Evolutionary conservation across 2,329 filamentous ascomycete genomes (phyloP), one percentile per base, ranked within the genome.

Genomic region (Sordariomycetes sp.): DNA sequence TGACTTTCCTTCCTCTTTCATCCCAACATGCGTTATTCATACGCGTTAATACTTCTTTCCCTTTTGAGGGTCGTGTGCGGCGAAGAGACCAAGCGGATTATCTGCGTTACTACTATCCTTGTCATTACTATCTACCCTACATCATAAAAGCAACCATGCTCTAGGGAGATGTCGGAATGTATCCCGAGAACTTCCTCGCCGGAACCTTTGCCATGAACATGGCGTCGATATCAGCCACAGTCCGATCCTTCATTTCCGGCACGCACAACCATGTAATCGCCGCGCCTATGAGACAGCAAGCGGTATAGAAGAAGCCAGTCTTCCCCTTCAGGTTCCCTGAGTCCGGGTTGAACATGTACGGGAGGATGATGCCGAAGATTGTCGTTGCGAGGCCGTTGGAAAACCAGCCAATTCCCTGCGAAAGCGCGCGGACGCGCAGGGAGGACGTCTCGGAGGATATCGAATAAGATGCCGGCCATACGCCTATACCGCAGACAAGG

Each of bases 211-310:
- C 36, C 36, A 39, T 13, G 36, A 50, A 50, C 45, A 50, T 50
- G 2, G 17, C 45, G 45, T 81, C 77, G 58, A 81, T 75, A 61
- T 80, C 76, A 42, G 68, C 67, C 0, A 72, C 66, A 1, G 65
- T 74, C 22, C 75, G 65, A 3, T 74, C 74, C 64, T 75, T 76
- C 67, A 79, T 80, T 62, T 83, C 79, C 0, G 80, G 79, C 0
- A 82, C 66, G 42, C 69, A 67, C 12, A 71, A 65, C 67, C 70
- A 82, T 0, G 73, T 71, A 0, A 73, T 52, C 1, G 66, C 58
- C 2, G 70, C 64, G 20, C 69, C 67, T 1, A 72, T 58, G 2
- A 68, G 59, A 60, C 70, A 72, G 64, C 2, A 59, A 1, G 67
- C 68, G 17, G 68, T 65, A 59, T 71, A 72, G 8, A 73, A 63